Evolutionary conservation across 2,329 filamentous ascomycete species (phyloP), one percentile per base, ranked within the genome.

Genomic region (Trichoderma polysporum): DNA sequence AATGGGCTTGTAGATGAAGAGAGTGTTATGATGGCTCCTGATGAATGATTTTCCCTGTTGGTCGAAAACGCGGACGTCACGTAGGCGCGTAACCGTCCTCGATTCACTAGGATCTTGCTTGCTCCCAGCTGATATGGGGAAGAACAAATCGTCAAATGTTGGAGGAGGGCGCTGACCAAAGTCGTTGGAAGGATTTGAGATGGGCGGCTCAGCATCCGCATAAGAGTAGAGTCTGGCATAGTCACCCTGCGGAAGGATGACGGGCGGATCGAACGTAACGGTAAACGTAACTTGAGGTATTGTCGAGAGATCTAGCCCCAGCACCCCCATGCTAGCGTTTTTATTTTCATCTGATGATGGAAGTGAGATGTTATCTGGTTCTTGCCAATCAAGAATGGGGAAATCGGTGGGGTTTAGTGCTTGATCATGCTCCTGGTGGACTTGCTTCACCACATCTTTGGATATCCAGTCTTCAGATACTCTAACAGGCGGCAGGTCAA

Each of bases 401-500:
- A 63, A 27, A 74, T 69, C 82, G 80, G 69, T 81, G 76, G 72
- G 78, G 29, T 74, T 71, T 4, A 75, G 82, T 9, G 77, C 82
- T 49, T 79, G 81, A 70, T 81, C 78, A 2, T 82, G 75, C 71
- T 90, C 49, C 27, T 54, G 49, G 47, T 79, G 80, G 69, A 81
- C 78, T 2, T 82, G 75, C 72, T 90, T 91, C 73, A 87, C 83
- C n/a, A 93, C 82, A 1, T 84, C 79, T 29, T 88, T 84, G 9
- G 89, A 88, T 59, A 95, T 86, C 92, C 92, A 95, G 64, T 87
- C 82, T 67, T 90, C 85, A 0, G 91, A 92, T 41, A 93, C 85
- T 19, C 91, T 86, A 27, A 93, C 84, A 0, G 91, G 86, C 1
- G 85, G 79, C 86, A 85, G 52, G 76, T 77, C 72, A 75, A 83